Percentiles rank a stretch among this genome's conserved stretches.
Evolutionary conservation across 2,329 filamentous ascomycete genomes (phyloP).

Genomic region (Fusarium devonianum): DNA sequence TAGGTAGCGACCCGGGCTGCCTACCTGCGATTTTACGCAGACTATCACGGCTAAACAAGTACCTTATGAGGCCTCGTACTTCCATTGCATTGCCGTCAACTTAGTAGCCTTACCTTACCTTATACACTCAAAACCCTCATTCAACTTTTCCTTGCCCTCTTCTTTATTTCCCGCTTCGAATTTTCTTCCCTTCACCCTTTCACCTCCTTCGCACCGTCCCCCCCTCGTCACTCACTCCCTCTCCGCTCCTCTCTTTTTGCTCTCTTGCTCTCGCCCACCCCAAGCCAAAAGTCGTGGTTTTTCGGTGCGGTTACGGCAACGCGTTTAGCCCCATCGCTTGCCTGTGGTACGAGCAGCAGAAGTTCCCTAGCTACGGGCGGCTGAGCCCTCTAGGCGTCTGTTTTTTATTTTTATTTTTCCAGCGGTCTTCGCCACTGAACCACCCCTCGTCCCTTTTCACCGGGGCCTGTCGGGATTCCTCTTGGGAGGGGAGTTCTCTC

Average conservation of each 20-base stretch:
- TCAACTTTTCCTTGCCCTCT: constrained; percentile 33
- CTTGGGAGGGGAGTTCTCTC: not conserved
- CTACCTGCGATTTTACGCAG: constrained; percentile 12
- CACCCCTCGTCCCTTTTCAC: constrained; percentile 1
- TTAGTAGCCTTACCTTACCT: constrained; percentile 12
- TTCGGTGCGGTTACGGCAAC: constrained; percentile 28
- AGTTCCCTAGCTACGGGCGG: constrained; percentile 21
- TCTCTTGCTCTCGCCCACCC: not conserved
- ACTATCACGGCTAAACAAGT: constrained; percentile 13
- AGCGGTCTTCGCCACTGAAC: constrained; percentile 29
- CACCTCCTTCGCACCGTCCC: constrained; percentile 4
- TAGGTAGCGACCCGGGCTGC: constrained; percentile 1
- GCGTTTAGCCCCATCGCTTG: constrained; percentile 23
- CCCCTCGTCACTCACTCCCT: constrained; percentile 2
- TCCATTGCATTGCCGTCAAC: constrained; percentile 7
- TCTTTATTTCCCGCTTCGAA: constrained; percentile 42
- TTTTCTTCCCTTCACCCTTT: constrained; percentile 21
- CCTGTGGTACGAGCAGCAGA: constrained; percentile 27
- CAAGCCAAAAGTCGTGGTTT: constrained; percentile 22
- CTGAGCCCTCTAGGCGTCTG: constrained; percentile 37
- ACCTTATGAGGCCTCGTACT: constrained; percentile 15
- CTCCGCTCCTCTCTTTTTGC: not conserved
- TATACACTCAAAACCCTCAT: constrained; percentile 37
- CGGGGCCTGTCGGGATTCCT: no score
- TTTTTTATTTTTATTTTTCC: no score